phyloP scores from a whole-genome alignment of 257 asterid genomes.

The Nemophila menziesii region DNA sequence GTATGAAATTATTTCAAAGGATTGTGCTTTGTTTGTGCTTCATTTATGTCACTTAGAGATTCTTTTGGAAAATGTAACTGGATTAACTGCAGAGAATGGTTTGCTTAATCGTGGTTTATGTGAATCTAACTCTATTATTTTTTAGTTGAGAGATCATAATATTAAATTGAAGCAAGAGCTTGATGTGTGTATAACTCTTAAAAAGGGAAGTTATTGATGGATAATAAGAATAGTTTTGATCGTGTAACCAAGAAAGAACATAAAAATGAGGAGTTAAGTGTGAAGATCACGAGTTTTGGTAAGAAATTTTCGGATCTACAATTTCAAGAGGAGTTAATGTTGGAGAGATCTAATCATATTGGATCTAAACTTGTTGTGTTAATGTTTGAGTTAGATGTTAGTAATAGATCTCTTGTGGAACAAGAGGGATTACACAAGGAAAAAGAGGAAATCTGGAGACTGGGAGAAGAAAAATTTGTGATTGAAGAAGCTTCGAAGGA shows the following conservation, averaged over 20 bases:
- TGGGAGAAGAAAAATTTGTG: conserved; percentile 46
- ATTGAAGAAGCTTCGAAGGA: conserved; percentile 45
- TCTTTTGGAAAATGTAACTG: too few species aligned
- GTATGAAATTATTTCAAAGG: conserved; percentile 85
- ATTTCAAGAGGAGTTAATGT: too few species aligned
- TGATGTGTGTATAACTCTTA: conserved; percentile 60
- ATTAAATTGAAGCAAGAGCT: conserved; percentile 58
- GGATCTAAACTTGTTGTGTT: conserved; percentile 63
- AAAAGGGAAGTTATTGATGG: conserved; percentile 68
- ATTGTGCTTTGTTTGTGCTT: too few species aligned
- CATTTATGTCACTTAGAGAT: too few species aligned
- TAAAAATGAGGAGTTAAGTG: conserved; percentile 50
- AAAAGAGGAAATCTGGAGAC: conserved; percentile 34
- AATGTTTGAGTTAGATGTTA: conserved; percentile 64
- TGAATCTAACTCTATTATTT: conserved; percentile 51
- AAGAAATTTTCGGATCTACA: conserved; percentile 60
- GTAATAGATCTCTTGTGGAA: too few species aligned
- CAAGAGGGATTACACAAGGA: conserved; percentile 49
- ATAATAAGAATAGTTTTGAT: too few species aligned
- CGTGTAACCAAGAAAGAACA: conserved; percentile 62
- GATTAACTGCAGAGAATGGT: conserved; percentile 78
- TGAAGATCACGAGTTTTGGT: conserved; percentile 53
- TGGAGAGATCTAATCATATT: too few species aligned
- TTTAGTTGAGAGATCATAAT: conserved; percentile 72
- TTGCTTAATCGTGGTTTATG: too few species aligned